Evolutionary conservation across 352 stramenopile genomes (phyloP), one percentile per base, ranked within the genome.

Genomic region (Aphanomyces invadans): DNA sequence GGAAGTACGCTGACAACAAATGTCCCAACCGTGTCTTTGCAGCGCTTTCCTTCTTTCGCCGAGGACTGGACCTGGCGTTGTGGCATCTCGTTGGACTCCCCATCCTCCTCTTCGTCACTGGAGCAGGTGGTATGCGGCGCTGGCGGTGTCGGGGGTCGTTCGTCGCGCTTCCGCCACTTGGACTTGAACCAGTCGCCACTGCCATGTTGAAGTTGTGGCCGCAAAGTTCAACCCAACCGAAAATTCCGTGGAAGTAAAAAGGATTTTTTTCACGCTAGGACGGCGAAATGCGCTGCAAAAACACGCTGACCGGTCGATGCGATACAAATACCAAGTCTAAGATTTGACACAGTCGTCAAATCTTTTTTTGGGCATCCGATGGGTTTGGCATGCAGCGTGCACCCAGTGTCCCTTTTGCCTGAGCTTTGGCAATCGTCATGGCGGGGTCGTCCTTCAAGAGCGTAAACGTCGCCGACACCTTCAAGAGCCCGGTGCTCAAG

Each of bases 341-440:
- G 10, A 11, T 2, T 7, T 4, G 5, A 52, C 12, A n/a, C 4
- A 25, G 21, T 9, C 44, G 9, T 23, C 44, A 52, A 52, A 23
- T n/a, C 10, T 52, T 26, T 52, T 52, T n/a, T 52, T n/a, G n/a
- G 12, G 12, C 44, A 21, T 52, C 9, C 19, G 44, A n/a, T 25
- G 10, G 12, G 44, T 52, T n/a, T 52, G 12, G 9, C 12, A n/a
- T 26, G 12, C 44, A n/a, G 9, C 9, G 44, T 32, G 25, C 19
- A 57, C n/a, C n/a, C 55, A 64, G 21, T 64, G 23, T 64, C 31
- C 28, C 28, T 60, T 42, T 45, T 12, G 52, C 52, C 23, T 17
- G 1, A 26, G 15, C 49, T 7, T 42, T 7, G 15, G 36, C n/a
- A n/a, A 42, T 7, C 12, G 25, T 57, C 32, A 64, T 51, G 55